These are phyloP conservation scores for Funneliformis geosporum DNA, from an alignment of 192 early-diverging fungal genomes.

Conservation along the genomic window DNA sequence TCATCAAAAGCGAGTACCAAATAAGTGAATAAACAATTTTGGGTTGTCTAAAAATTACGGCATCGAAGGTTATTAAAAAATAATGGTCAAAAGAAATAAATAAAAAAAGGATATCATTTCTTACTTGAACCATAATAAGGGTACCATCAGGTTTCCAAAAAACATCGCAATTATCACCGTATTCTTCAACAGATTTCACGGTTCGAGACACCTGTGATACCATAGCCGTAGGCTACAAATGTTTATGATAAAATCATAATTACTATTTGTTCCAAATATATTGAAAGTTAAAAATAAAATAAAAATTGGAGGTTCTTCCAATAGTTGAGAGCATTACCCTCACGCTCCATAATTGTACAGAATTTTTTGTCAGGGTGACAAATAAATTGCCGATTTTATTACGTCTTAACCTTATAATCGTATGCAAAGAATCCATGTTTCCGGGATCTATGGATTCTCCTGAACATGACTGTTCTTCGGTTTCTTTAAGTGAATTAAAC, in stretches of 20 bases:
- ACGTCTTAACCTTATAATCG: conserved; percentile 49
- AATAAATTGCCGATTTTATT: conserved; percentile 59
- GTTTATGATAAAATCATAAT: neutral
- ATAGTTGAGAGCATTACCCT: conserved; percentile 47
- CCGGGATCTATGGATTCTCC: conserved; percentile 32
- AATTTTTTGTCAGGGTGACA: conserved; percentile 59
- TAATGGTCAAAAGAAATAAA: neutral
- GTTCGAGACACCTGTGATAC: conserved; percentile 66
- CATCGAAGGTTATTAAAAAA: neutral
- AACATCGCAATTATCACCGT: conserved; percentile 70
- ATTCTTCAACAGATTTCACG: conserved; percentile 63
- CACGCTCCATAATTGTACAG: conserved; percentile 65
- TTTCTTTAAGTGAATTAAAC: conserved; percentile 33
- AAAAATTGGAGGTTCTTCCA: neutral
- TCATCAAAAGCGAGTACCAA: conserved; percentile 54
- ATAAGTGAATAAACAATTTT: conserved; percentile 75
- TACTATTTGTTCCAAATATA: neutral
- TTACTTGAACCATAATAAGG: conserved; percentile 65
- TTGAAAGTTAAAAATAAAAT: neutral
- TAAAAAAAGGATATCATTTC: neutral
- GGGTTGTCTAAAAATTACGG: conserved; percentile 51
- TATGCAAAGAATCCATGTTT: conserved; percentile 27
- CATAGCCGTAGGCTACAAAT: conserved; percentile 62
- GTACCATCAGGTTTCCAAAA: conserved; percentile 76
- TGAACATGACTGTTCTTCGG: conserved; percentile 36